Conservation (phyloP, 331 rosid genomes). For the Malus hybrid region DNA sequence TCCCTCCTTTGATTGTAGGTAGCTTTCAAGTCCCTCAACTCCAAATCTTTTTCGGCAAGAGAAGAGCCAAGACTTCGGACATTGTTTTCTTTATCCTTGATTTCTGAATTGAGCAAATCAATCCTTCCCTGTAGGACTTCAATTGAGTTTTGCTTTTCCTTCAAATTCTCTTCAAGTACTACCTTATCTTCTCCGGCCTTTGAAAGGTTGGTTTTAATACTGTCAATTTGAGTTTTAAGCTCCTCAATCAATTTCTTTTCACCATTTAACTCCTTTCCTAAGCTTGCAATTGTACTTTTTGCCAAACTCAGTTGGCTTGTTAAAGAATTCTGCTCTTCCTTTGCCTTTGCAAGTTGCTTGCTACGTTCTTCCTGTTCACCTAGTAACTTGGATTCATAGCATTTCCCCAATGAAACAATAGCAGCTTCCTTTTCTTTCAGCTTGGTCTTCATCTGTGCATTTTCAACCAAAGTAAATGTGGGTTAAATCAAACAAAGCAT, state of each 20-base stretch:
- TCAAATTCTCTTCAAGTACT: conserved; percentile 43
- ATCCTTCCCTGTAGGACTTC: conserved; percentile 46
- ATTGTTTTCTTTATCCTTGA: conserved; percentile 43
- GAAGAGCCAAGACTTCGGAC: conserved; percentile 49
- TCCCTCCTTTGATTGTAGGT: conserved; percentile 39
- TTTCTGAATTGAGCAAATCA: conserved; percentile 40
- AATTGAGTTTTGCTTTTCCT: conserved; percentile 37
- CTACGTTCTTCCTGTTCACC: conserved; percentile 55
- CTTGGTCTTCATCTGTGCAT: conserved; percentile 53
- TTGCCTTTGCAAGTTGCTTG: conserved; percentile 52
- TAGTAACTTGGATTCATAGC: conserved; percentile 55
- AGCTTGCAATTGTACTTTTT: conserved; percentile 33
- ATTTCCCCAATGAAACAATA: conserved; percentile 44
- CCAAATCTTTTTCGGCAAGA: conserved; percentile 60
- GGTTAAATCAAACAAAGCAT: conserved; percentile 15
- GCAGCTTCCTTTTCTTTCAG: conserved; percentile 66
- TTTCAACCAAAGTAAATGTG: conserved; percentile 12
- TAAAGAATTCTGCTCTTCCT: conserved; percentile 57
- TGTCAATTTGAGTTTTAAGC: conserved; percentile 48
- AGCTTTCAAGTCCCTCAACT: conserved; percentile 48
- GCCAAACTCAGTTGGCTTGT: conserved; percentile 46
- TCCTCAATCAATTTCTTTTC: conserved; percentile 50
- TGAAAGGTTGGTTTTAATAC: conserved; percentile 42
- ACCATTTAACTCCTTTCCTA: conserved; percentile 53
- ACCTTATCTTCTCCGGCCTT: conserved; percentile 40